Base-by-base conservation (phyloP, 2,329 filamentous ascomycete species). In the Aspergillus costaricaensis region DNA sequence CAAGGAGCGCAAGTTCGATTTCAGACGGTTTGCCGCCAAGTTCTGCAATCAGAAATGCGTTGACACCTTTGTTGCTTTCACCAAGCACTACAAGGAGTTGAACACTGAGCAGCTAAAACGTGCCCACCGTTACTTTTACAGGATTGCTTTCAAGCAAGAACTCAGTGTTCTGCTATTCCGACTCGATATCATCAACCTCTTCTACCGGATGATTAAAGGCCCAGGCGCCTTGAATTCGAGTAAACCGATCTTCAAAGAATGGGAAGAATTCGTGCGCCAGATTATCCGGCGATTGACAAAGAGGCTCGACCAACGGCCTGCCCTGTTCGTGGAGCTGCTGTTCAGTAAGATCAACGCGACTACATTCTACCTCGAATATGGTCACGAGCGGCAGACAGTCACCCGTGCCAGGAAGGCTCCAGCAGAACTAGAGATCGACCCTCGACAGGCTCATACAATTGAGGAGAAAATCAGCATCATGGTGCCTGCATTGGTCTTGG, bases 81-180 rank as follows among this genome's bases (percentile, higher is more conserved):
- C 88, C 0, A 85, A 83, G 50, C 94, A 88, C 77, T 97, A 96
- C 77, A 84, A 82, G 43, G 95, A 99, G 65, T 83, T 99, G 10
- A 85, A 87, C 55, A 82, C 87, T 2, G 82, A 87, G 39, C 95
- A 99, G 73, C 81, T 98, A 39, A 98, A 98, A 79, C 88, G 95
- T 5, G 89, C 89, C 12, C 95, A 98, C 77, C 89, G 95, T 6
- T 99, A 94, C 75, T 93, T 99, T 71, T 96, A 98, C 71, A 89
- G 94, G 0, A 83, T 96, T 10, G 92, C 92, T 0, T 98, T 98
- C 81, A 99, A 98, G 78, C 91, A 96, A 75, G 91, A 97, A 50
- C 88, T 95, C 80, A 88, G 88, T 59, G 88, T 97, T 21, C 86
- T 97, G 79, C 82, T 99, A 1, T 98, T 92, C 77, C 87, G 94